A percentile compares a stretch with the other conserved stretches of the same genome.
These are phyloP conservation scores for Rhodotorula taiwanensis DNA, from an alignment of 768 basidiomycete genomes.

Conservation along the genomic window DNA sequence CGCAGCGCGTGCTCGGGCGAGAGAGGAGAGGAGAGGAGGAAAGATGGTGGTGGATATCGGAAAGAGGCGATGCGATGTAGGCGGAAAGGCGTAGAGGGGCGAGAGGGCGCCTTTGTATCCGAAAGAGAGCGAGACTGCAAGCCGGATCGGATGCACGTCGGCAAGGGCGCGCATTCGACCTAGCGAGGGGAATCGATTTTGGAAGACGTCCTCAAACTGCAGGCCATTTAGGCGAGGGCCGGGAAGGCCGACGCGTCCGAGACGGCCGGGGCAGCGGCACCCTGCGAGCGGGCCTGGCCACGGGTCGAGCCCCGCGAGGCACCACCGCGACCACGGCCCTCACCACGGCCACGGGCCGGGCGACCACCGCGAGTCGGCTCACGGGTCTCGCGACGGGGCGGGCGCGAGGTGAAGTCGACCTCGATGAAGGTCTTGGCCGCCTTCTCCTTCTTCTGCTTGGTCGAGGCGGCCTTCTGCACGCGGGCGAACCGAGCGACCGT, in stretches of 20 bases:
- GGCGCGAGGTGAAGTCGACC: conserved; percentile 88
- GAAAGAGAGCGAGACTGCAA: background rate
- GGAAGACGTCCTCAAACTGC: background rate
- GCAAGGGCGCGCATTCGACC: too few relatives aligned
- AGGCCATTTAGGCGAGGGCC: conserved; percentile 37
- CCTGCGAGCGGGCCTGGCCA: conserved; percentile 10
- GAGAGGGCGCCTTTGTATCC: too few relatives aligned
- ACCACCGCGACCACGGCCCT: conserved; percentile 48
- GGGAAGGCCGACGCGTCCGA: conserved; percentile 42
- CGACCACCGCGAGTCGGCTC: conserved; percentile 48
- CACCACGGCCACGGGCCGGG: conserved; percentile 53
- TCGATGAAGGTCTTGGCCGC: conserved; percentile 87
- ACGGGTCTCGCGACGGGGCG: conserved; percentile 56
- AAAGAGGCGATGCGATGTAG: background rate
- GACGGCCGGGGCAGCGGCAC: conserved; percentile 26
- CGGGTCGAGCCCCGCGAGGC: conserved; percentile 29
- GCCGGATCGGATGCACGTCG: background rate
- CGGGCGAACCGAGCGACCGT: background rate
- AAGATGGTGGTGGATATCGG: background rate
- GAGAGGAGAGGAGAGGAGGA: background rate
- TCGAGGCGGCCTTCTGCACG: conserved; percentile 57
- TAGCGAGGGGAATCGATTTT: too few relatives aligned
- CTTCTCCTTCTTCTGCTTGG: conserved; percentile 64
- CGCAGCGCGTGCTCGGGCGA: background rate
- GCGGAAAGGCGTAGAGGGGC: background rate